phyloP scores from a whole-genome alignment of 768 basidiomycete species.

The Gymnopilus junonius region DNA sequence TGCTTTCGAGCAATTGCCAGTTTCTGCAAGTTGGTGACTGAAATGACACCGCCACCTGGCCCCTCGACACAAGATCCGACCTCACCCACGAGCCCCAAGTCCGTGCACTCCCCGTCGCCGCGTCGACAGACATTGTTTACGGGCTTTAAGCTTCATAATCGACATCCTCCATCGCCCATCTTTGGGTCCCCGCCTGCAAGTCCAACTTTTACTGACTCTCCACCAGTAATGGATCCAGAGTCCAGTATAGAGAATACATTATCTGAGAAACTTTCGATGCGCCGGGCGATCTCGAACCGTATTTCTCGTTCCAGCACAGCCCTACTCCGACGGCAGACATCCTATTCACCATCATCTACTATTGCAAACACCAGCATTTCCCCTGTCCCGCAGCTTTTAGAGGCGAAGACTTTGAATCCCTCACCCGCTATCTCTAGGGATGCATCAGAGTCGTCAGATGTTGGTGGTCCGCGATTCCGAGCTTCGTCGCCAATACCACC shows the following conservation, averaged over 20 bases:
- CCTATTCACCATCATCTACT: conserved; percentile 1
- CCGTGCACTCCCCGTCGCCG: conserved; percentile 1
- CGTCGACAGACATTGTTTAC: conserved; percentile 22
- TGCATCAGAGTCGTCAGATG: conserved; percentile 22
- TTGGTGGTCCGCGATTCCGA: conserved; percentile 39
- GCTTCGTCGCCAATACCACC: conserved; percentile 14
- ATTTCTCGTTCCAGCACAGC: conserved; percentile 17
- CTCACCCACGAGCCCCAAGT: conserved; percentile 3
- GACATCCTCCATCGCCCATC: not conserved
- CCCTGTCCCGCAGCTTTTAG: not conserved
- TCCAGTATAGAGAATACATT: not conserved
- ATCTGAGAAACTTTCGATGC: conserved; percentile 20
- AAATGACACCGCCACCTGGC: conserved; percentile 29
- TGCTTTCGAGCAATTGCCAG: conserved; percentile 79
- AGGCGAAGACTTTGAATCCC: not conserved
- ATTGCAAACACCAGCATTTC: not conserved
- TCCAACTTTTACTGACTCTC: conserved; percentile 1
- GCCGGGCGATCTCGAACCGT: conserved; percentile 25
- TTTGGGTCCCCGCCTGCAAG: not conserved
- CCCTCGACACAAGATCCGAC: conserved; percentile 9
- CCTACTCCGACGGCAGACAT: conserved; percentile 15
- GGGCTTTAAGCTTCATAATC: conserved; percentile 17
- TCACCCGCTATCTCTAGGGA: not conserved
- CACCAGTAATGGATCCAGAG: not conserved
- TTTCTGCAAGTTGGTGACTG: conserved; percentile 71